Conservation (phyloP, 1,139 yeast species). For the Wickerhamomyces sp. region DNA sequence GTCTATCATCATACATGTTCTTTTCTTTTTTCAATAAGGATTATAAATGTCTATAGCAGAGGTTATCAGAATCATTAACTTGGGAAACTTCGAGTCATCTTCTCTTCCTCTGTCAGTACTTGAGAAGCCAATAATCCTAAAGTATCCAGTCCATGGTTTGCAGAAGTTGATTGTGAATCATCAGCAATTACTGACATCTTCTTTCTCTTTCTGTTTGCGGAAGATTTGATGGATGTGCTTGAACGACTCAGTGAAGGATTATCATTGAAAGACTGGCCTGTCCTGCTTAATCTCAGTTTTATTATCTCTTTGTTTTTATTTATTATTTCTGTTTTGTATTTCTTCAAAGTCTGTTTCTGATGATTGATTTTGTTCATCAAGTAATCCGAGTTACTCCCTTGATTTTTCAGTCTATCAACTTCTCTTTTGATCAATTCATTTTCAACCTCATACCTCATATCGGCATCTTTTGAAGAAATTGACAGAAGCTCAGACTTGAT, state of each 20-base stretch:
- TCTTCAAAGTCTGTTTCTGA: constrained; percentile 37
- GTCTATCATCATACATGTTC: background rate
- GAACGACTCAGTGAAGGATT: constrained; percentile 4
- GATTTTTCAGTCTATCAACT: constrained; percentile 38
- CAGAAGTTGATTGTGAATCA: background rate
- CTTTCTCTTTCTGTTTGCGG: constrained; percentile 21
- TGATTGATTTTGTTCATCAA: constrained; percentile 33
- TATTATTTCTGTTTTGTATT: constrained; percentile 36
- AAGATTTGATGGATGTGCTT: background rate
- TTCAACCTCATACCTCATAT: constrained; percentile 40
- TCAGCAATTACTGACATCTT: constrained; percentile 9
- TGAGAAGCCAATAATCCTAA: constrained; percentile 43
- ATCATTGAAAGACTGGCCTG: background rate
- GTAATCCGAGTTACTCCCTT: constrained; percentile 28
- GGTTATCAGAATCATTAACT: background rate
- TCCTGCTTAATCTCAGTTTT: constrained; percentile 17
- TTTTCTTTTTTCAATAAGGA: too few species aligned
- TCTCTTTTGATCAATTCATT: constrained; percentile 41
- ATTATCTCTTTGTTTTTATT: constrained; percentile 38
- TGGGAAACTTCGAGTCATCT: constrained; percentile 5
- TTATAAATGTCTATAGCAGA: too few species aligned
- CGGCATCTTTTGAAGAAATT: constrained; percentile 22
- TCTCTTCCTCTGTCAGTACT: constrained; percentile 35
- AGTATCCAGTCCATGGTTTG: constrained; percentile 28
- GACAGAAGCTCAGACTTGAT: constrained; percentile 20